Conservation (phyloP, 1,284 basidiomycete genomes). For the Cerioporus squamosus region DNA sequence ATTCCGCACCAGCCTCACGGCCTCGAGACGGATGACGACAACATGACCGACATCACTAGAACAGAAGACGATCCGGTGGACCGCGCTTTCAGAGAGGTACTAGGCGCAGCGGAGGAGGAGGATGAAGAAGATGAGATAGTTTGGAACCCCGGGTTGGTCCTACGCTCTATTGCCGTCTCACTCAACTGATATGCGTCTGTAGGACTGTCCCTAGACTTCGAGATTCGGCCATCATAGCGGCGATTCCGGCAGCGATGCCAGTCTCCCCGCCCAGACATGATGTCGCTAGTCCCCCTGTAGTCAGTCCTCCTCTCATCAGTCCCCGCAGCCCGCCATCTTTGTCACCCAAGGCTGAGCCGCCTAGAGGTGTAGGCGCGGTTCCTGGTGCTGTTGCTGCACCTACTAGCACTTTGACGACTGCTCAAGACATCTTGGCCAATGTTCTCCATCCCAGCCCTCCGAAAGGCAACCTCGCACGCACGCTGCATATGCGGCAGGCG, state of each 20-base stretch:
- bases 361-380: background rate
- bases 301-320: background rate
- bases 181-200: background rate
- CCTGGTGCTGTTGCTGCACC: conserved; percentile 22
- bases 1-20: conserved; percentile 3
- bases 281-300: conserved; percentile 12
- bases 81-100: conserved; percentile 71
- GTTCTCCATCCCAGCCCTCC: conserved; percentile 37
- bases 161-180: background rate
- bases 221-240: conserved; percentile 16
- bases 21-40: conserved; percentile 60
- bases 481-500: conserved; percentile 32
- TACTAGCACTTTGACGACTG: conserved; percentile 47
- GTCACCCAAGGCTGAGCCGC: conserved; percentile 14
- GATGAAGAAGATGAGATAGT: conserved; percentile 68
- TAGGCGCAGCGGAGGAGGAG: conserved; percentile 49
- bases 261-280: conserved; percentile 15
- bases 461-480: conserved; percentile 11
- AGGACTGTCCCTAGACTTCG: conserved; percentile 11
- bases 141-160: conserved; percentile 59
- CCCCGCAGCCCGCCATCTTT: conserved; percentile 18
- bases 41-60: conserved; percentile 67
- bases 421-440: conserved; percentile 64
- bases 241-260: conserved; percentile 4
- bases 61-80: conserved; percentile 85